Conservation (phyloP, 805 yeast species). For the Clavispora fructus region DNA sequence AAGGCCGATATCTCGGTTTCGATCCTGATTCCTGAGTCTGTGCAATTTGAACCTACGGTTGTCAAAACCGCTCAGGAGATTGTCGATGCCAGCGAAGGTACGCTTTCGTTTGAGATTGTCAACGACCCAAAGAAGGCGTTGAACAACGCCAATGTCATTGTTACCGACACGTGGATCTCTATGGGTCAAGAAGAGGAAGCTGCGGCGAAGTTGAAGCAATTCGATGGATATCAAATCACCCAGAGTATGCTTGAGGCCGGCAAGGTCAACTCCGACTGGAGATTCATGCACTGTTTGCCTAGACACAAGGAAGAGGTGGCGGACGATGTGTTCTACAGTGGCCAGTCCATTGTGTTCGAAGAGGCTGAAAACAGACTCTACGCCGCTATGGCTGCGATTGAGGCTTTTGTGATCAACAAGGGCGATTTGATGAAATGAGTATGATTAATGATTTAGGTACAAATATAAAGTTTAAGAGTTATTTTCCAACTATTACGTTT, state of each 20-base stretch:
- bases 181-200: slow-evolving; percentile 95
- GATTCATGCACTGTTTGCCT: slow-evolving; percentile 97
- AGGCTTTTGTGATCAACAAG: slow-evolving; percentile 73
- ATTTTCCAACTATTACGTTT: no score
- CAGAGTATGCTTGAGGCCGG: slow-evolving; percentile 54
- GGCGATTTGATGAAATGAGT: slow-evolving; percentile 13
- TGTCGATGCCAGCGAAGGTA: slow-evolving; percentile 45
- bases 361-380: slow-evolving; percentile 96
- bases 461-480: neutral
- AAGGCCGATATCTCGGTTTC: slow-evolving; percentile 79
- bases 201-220: slow-evolving; percentile 65
- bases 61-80: slow-evolving; percentile 41
- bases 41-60: slow-evolving; percentile 56
- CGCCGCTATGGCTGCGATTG: slow-evolving; percentile 92
- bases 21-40: slow-evolving; percentile 77
- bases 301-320: slow-evolving; percentile 92
- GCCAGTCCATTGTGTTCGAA: slow-evolving; percentile 75
- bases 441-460: neutral
- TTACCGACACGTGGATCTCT: slow-evolving; percentile 95
- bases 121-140: slow-evolving; percentile 77
- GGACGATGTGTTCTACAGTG: slow-evolving; percentile 87
- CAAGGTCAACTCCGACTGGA: slow-evolving; percentile 62
- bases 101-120: slow-evolving; percentile 44
- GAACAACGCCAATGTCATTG: slow-evolving; percentile 70
- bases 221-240: slow-evolving; percentile 82